Base-by-base conservation (phyloP, 108 stramenopile genomes). In the Skeletonema grethae region DNA sequence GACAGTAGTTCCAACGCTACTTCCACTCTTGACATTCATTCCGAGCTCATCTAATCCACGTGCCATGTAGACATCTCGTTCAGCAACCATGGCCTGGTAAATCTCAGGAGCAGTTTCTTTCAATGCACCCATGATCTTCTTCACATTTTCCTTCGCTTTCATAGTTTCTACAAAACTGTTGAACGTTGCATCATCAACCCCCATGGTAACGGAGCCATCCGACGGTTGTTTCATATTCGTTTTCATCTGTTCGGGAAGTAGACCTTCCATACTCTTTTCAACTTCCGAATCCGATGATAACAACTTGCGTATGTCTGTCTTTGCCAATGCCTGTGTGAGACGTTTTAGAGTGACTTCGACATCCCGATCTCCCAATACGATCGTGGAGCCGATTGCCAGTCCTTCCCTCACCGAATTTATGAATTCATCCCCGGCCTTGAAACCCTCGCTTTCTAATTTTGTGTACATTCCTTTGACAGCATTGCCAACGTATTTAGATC, bases 371-470 rank as follows among this genome's bases (percentile, higher is more conserved):
- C 84, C 84, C 35, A 85, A 73, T 3, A 85, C 84, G 12, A 85
- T 82, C 29, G 80, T 81, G 22, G 84, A 71, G 6, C 75, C 75
- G 32, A 82, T 50, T 10, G 72, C 67, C 2, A 82, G 59, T 28
- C 84, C 84, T 66, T 85, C 84, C 29, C 80, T 45, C 0, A 85
- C 77, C 15, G 77, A 74, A 62, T 67, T 72, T 0, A 68, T 76
- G 46, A 85, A 85, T 45, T 85, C 84, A 41, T 82, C 80, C 7
- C 84, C 84, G 5, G 84, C 77, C 50, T 79, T 82, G 77, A 82
- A 85, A 7, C 84, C 84, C n/a, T 82, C 80, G 15, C 66, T 67
- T 50, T 81, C 80, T 24, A 85, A 64, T 57, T 85, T 82, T 6
- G 53, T 43, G 65, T 85, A 85, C 84, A 85, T 82, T 28, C 36